A percentile compares a stretch with the other conserved stretches of the same genome.
These are phyloP conservation scores for Curvularia sp. DNA, from an alignment of 2,329 filamentous ascomycete genomes.

Conservation along the genomic window DNA sequence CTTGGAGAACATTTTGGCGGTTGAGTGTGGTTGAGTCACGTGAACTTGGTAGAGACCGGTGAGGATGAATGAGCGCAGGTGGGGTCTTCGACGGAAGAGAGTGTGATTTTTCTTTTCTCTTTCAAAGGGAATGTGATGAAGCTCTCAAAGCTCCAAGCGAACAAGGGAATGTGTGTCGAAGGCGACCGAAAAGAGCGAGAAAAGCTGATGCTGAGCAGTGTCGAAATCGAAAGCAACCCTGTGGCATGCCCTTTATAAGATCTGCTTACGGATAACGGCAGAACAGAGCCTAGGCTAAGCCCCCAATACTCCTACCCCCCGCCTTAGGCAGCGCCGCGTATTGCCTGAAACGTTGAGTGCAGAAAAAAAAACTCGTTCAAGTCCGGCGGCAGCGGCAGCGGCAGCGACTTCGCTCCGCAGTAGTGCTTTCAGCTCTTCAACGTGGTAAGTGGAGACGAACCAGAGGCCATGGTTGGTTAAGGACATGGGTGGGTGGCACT, in stretches of 20 bases:
- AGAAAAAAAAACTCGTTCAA: conserved; percentile 10
- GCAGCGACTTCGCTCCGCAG: conserved; percentile 16
- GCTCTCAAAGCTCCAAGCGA: conserved; percentile 14
- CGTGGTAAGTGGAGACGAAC: conserved; percentile 5
- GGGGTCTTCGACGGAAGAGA: conserved; percentile 11
- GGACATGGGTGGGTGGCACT: conserved; percentile 1
- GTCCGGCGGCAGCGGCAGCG: conserved; percentile 14
- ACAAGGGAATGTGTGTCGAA: conserved; percentile 5
- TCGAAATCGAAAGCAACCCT: not conserved
- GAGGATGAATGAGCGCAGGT: conserved; percentile 9
- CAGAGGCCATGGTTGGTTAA: conserved; percentile 20
- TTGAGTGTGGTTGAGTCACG: not conserved
- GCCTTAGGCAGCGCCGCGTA: conserved; percentile 3
- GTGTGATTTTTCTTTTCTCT: conserved; percentile 8
- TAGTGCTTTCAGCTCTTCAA: conserved; percentile 8
- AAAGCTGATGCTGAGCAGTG: conserved; percentile 2
- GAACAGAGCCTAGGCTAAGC: not conserved
- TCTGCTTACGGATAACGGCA: not conserved
- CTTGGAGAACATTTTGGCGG: conserved; percentile 29
- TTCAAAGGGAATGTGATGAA: conserved; percentile 13
- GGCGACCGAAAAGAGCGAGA: conserved; percentile 1
- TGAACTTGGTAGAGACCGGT: not conserved
- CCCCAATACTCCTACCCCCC: not conserved
- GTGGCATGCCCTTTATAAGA: not conserved
- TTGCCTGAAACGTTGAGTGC: conserved; percentile 4